These are phyloP conservation scores for Geranium brycei DNA, from an alignment of 345 rosid species.

Conservation along the genomic window DNA sequence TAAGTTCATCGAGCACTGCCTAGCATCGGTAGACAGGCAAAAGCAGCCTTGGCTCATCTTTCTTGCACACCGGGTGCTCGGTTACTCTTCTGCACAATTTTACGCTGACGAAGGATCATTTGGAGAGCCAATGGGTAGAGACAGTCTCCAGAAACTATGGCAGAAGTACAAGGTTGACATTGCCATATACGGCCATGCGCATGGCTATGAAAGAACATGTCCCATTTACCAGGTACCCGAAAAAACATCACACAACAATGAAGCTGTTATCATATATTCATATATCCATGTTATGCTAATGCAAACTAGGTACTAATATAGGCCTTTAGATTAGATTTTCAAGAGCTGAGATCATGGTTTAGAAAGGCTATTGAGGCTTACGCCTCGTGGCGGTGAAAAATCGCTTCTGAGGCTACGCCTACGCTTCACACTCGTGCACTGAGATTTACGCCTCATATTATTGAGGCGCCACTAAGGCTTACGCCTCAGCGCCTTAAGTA, in stretches of 20 bases:
- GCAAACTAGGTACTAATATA: too few species aligned
- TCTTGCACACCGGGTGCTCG: slow-evolving; percentile 61
- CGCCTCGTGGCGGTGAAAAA: too few species aligned
- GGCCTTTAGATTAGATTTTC: too few species aligned
- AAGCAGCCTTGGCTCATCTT: slow-evolving; percentile 84
- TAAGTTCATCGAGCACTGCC: slow-evolving; percentile 50
- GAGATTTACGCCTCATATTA: too few species aligned
- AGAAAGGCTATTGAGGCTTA: too few species aligned
- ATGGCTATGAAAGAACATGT: slow-evolving; percentile 72
- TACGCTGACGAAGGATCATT: slow-evolving; percentile 40
- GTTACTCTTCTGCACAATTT: slow-evolving; percentile 38
- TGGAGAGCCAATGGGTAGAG: slow-evolving; percentile 69
- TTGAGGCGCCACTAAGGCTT: too few species aligned
- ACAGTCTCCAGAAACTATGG: slow-evolving; percentile 68
- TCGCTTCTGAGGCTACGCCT: too few species aligned
- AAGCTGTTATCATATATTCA: not conserved
- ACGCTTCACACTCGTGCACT: too few species aligned
- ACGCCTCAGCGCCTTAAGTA: too few species aligned
- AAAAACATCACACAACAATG: not conserved
- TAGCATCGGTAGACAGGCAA: slow-evolving; percentile 56
- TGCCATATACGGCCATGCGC: slow-evolving; percentile 69
- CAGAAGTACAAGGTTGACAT: slow-evolving; percentile 78
- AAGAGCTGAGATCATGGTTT: too few species aligned
- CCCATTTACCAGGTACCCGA: slow-evolving; percentile 54
- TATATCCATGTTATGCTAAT: not conserved